Conservation (phyloP, 805 yeast species). For the Teunomyces lycoperdinae region DNA sequence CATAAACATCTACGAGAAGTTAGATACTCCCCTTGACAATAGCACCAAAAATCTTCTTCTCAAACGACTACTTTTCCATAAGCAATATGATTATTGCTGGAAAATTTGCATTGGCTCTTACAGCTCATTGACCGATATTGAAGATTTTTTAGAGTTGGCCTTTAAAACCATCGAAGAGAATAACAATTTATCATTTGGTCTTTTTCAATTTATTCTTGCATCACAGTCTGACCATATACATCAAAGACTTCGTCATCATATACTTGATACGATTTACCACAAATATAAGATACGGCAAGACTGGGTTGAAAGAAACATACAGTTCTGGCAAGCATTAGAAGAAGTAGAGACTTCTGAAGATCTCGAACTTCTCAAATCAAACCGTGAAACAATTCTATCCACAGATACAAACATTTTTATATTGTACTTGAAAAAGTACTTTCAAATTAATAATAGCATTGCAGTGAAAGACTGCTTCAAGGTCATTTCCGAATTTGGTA, state of each 20-base stretch:
- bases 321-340: conserved; percentile 4
- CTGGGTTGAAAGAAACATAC: conserved; percentile 5
- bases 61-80: conserved; percentile 30
- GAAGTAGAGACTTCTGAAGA: conserved; percentile 5
- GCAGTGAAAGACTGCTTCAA: not conserved
- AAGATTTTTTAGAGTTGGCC: conserved; percentile 32
- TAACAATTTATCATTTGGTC: conserved; percentile 23
- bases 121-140: conserved; percentile 33
- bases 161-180: conserved; percentile 15
- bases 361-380: not conserved
- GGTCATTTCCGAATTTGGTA: not conserved
- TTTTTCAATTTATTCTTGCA: conserved; percentile 23
- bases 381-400: not conserved
- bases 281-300: conserved; percentile 7
- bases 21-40: conserved; percentile 17
- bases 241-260: conserved; percentile 10
- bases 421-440: conserved; percentile 7
- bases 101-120: conserved; percentile 20
- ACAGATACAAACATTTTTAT: conserved; percentile 3
- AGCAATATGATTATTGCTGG: conserved; percentile 32
- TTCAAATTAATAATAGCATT: conserved; percentile 1
- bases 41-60: conserved; percentile 20
- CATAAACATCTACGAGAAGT: conserved; percentile 14
- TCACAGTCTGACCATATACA: conserved; percentile 10
- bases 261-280: conserved; percentile 11